A percentile compares a stretch with the other conserved stretches of the same genome.
phyloP scores from a whole-genome alignment of 1,139 yeast species.

The Waltiozyma sp. region DNA sequence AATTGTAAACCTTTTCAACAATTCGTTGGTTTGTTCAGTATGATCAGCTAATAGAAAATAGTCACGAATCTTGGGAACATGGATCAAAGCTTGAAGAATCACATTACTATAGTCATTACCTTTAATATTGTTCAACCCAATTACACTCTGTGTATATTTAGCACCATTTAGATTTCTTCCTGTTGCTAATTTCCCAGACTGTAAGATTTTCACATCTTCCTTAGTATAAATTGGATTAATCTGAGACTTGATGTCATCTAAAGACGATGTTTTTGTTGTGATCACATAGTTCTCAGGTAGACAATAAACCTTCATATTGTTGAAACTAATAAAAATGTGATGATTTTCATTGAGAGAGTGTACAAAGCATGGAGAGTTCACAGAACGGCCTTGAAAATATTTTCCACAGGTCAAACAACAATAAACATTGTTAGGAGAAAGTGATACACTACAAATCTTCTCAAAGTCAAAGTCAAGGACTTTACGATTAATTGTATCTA shows the following conservation, averaged over 20 bases:
- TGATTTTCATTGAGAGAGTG: constrained; percentile 57
- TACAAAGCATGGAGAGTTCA: constrained; percentile 51
- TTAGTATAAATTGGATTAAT: constrained; percentile 40
- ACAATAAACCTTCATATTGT: constrained; percentile 36
- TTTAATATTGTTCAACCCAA: constrained; percentile 50
- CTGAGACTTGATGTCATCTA: constrained; percentile 42
- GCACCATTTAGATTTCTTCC: constrained; percentile 33
- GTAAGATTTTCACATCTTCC: constrained; percentile 24
- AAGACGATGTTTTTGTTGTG: constrained; percentile 18
- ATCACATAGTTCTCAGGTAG: constrained; percentile 42
- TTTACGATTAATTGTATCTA: constrained; percentile 44
- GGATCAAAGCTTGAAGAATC: constrained; percentile 45
- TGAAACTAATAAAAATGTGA: constrained; percentile 50
- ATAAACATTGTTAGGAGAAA: constrained; percentile 51
- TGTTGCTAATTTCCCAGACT: constrained; percentile 1
- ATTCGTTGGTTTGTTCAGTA: constrained; percentile 12
- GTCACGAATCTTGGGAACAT: constrained; percentile 42
- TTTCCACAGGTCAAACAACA: constrained; percentile 70
- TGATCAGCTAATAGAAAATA: constrained; percentile 28
- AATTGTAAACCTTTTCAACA: constrained; percentile 30
- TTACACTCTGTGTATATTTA: constrained; percentile 47
- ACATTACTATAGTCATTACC: constrained; percentile 46
- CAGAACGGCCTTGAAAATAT: constrained; percentile 59
- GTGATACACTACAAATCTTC: constrained; percentile 51
- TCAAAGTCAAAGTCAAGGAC: constrained; percentile 63